Evolutionary conservation across 1,284 basidiomycete species (phyloP), one percentile per base, ranked within the genome.

Genomic region (Ganoderma leucocontextum): DNA sequence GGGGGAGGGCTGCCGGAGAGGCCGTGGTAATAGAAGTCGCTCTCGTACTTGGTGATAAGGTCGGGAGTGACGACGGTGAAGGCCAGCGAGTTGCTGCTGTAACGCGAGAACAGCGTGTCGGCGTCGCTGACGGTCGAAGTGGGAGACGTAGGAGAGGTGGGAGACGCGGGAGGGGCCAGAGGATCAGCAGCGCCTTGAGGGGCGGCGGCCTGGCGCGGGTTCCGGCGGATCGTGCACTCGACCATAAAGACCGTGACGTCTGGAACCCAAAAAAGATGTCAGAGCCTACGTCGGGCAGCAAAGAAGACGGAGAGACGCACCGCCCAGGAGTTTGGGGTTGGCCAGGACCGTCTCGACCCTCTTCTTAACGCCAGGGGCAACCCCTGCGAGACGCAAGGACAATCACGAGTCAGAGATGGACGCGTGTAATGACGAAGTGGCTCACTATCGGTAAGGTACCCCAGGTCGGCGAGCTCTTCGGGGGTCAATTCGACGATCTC

Each of bases 401-500:
- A 74, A 75, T 73, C 35, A 78, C 74, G 69, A 77, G 75, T 75
- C 73, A 71, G 75, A 75, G 73, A 78, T 75, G 74, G 74, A 75
- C 66, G 73, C 71, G 71, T 76, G 65, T 73, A 74, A 77, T 73
- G 75, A 76, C 68, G 67, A 76, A 78, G 71, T 15, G 53, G 72
- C 78, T 76, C 78, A 78, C 77, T 75, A 61, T 73, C 60, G 62
- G 75, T 76, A 62, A 77, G 39, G 76, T 77, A 80, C 57, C 68
- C 74, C 66, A 79, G 78, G 72, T 71, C 59, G 66, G 19, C 75
- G 74, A 76, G 73, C 75, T 80, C 78, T 42, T 65, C 70, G 22
- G 78, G 74, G 75, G 41, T 79, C 68, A 80, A 69, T 67, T 80
- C 75, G 71, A 79, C 70, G 67, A 80, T 76, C 68, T 79, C 79